These are phyloP conservation scores for Alternaria sp. DNA, from an alignment of 2,329 filamentous ascomycete genomes.

Conservation along the genomic window DNA sequence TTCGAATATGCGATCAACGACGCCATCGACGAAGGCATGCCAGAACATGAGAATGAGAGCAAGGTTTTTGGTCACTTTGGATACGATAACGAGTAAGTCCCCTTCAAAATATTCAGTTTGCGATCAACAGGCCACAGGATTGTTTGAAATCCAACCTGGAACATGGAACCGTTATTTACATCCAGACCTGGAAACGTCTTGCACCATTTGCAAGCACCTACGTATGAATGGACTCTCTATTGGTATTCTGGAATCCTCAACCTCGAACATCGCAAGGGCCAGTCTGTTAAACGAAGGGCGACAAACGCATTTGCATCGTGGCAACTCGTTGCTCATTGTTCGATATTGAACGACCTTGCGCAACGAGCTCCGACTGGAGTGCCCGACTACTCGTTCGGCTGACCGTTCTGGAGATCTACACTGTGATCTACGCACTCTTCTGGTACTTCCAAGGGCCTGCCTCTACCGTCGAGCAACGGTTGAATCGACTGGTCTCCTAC, in stretches of 20 bases:
- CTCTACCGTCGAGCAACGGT: background rate
- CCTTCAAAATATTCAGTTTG: conserved; percentile 2
- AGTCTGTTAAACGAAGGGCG: background rate
- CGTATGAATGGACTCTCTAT: background rate
- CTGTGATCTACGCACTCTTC: background rate
- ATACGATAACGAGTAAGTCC: conserved; percentile 13
- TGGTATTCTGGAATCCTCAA: background rate
- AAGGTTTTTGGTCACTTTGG: background rate
- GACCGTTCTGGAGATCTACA: background rate
- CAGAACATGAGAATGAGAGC: background rate
- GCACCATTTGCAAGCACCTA: background rate
- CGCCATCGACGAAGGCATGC: background rate
- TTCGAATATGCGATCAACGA: conserved; percentile 1
- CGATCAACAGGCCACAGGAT: conserved; percentile 6
- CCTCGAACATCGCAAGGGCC: background rate
- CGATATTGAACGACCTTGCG: background rate
- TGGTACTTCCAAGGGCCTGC: background rate
- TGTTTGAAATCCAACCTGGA: background rate
- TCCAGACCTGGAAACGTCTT: background rate
- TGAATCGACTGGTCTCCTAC: background rate
- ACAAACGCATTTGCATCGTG: background rate
- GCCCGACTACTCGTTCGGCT: background rate
- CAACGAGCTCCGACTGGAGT: fast-evolving
- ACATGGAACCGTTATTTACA: background rate
- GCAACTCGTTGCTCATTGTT: background rate